Conservation (phyloP, 2,329 filamentous ascomycete genomes). For the Leptographium wingfieldii region DNA sequence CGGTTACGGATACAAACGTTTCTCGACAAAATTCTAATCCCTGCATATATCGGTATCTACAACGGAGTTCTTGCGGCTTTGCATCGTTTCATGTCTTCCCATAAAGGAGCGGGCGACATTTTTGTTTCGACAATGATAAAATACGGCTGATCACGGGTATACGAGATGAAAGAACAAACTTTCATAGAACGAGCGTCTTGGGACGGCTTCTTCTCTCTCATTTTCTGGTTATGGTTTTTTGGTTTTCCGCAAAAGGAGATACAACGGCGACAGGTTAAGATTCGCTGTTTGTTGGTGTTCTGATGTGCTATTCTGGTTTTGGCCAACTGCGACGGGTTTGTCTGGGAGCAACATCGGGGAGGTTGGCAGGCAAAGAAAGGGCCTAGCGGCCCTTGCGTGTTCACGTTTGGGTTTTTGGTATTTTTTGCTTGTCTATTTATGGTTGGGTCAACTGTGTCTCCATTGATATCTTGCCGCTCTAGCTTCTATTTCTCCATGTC, state of each 20-base stretch:
- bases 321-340: conserved; percentile 2
- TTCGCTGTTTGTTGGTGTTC: not conserved
- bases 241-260: conserved; percentile 1
- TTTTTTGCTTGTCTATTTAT: not conserved
- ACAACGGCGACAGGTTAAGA: not conserved
- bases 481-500: not conserved
- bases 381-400: conserved; percentile 1
- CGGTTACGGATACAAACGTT: conserved; percentile 19
- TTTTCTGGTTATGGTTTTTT: conserved; percentile 1
- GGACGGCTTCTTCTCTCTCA: conserved; percentile 5
- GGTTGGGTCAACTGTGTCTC: not conserved
- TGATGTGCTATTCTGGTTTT: conserved; percentile 2
- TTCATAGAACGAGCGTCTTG: conserved; percentile 35
- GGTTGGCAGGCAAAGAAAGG: conserved; percentile 7
- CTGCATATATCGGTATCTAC: conserved; percentile 34
- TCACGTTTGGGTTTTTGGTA: not conserved
- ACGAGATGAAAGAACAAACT: conserved; percentile 36
- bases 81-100: conserved; percentile 16
- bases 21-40: conserved; percentile 16
- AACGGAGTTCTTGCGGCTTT: conserved; percentile 27
- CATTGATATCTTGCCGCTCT: not conserved
- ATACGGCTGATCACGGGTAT: conserved; percentile 35
- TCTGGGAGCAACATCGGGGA: conserved; percentile 5
- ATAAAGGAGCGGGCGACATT: conserved; percentile 28
- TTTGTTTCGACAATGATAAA: conserved; percentile 25